Evolutionary conservation across 345 rosid genomes (phyloP).

Genomic region (Pistacia vera): DNA sequence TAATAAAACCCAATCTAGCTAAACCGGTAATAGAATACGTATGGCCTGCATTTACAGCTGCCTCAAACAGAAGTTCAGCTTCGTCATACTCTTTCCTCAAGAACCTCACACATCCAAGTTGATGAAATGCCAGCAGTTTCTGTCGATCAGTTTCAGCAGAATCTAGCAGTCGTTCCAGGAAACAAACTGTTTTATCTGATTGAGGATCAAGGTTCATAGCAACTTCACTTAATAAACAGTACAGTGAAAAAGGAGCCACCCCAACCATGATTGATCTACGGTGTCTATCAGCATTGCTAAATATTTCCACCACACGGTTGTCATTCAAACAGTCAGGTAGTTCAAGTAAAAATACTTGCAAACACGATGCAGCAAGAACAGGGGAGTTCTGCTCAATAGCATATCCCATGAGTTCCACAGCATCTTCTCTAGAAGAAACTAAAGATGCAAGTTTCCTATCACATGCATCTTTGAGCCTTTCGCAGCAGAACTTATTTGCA

Average conservation of each 20-base stretch:
- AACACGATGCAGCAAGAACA: constrained; percentile 84
- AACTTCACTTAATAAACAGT: constrained; percentile 86
- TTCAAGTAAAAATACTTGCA: constrained; percentile 76
- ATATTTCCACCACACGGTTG: constrained; percentile 64
- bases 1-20: constrained; percentile 71
- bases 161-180: constrained; percentile 65
- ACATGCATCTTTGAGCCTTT: constrained; percentile 81
- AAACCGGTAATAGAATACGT: constrained; percentile 79
- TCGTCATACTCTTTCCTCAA: constrained; percentile 79
- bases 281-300: constrained; percentile 52
- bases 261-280: constrained; percentile 79
- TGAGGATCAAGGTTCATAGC: constrained; percentile 74
- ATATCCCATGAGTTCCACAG: constrained; percentile 88
- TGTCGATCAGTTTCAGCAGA: constrained; percentile 74
- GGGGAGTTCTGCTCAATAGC: constrained; percentile 80
- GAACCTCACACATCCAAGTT: constrained; percentile 83
- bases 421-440: constrained; percentile 70
- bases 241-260: constrained; percentile 71
- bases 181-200: constrained; percentile 65
- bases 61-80: constrained; percentile 74
- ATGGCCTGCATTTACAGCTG: constrained; percentile 75
- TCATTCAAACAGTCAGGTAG: constrained; percentile 82
- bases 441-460: constrained; percentile 83
- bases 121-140: constrained; percentile 85
- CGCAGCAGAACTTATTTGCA: constrained; percentile 95